A percentile compares a stretch with the other conserved stretches of the same genome.
Conservation (phyloP, 2,329 filamentous ascomycete species). For the Pseudogymnoascus sp. region DNA sequence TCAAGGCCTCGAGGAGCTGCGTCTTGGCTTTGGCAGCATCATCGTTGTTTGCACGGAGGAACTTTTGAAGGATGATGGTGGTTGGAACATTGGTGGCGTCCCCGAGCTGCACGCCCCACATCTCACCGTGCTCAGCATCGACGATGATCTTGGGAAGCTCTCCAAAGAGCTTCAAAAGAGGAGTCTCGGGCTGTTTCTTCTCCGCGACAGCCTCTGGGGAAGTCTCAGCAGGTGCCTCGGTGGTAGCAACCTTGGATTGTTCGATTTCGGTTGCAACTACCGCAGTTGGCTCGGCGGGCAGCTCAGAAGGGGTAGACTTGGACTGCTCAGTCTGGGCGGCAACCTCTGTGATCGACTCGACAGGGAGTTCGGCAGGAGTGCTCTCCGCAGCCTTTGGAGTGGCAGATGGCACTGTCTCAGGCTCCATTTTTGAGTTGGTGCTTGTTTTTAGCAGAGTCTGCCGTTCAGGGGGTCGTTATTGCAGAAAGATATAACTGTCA, state of each 20-base stretch:
- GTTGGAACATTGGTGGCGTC: slow-evolving; percentile 55
- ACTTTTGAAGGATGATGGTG: slow-evolving; percentile 83
- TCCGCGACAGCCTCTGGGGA: neutral
- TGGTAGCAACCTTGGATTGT: neutral
- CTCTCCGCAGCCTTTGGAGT: neutral
- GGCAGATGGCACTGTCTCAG: neutral
- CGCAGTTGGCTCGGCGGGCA: neutral
- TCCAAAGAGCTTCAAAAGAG: slow-evolving; percentile 48
- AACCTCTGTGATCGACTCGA: neutral
- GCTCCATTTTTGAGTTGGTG: slow-evolving; percentile 6
- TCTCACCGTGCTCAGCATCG: slow-evolving; percentile 58
- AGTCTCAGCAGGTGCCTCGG: neutral
- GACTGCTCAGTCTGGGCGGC: neutral
- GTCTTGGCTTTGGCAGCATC: slow-evolving; percentile 65
- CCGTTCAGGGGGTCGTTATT: neutral
- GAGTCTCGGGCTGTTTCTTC: slow-evolving; percentile 12
- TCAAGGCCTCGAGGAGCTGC: slow-evolving; percentile 70
- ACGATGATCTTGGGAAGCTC: slow-evolving; percentile 50
- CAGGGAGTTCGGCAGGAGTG: neutral
- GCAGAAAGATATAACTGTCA: neutral
- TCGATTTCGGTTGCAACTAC: neutral
- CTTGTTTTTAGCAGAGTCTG: neutral
- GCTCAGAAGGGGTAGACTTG: neutral
- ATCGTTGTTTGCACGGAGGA: slow-evolving; percentile 79
- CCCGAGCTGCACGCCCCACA: slow-evolving; percentile 72